These are phyloP conservation scores for Jaltomata sinuosa DNA, from an alignment of 257 asterid genomes.

Conservation along the genomic window DNA sequence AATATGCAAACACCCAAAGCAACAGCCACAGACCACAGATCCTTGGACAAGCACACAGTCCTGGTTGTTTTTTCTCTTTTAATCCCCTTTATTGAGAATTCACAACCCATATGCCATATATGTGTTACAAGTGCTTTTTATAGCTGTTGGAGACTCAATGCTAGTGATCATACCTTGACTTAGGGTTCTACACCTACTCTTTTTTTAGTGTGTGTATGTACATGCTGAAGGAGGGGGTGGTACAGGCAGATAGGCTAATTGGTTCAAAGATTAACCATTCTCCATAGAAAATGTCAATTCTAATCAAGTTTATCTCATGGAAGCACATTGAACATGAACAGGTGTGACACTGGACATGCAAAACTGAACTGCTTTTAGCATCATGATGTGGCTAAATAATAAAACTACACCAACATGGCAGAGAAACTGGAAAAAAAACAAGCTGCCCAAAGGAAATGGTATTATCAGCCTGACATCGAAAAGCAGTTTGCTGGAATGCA, in stretches of 20 bases:
- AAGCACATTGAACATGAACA: neutral
- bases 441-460: no score
- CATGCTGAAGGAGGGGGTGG: neutral
- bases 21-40: no score
- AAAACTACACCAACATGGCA: neutral
- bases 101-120: neutral
- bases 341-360: neutral
- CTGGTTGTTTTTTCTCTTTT: no score
- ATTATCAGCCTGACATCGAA: no score
- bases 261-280: no score
- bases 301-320: no score
- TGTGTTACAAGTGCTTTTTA: neutral
- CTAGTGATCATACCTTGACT: neutral
- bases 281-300: no score
- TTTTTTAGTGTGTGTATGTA: neutral
- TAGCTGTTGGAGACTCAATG: neutral
- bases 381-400: neutral
- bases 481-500: no score
- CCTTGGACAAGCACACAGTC: neutral
- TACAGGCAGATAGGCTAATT: neutral
- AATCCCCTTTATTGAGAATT: neutral
- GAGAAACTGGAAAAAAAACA: no score
- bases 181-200: no score
- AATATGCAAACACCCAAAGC: no score
- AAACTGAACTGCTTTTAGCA: neutral